Evolutionary conservation across 2,329 filamentous ascomycete species (phyloP).

Genomic region (Scedosporium minutisporum): DNA sequence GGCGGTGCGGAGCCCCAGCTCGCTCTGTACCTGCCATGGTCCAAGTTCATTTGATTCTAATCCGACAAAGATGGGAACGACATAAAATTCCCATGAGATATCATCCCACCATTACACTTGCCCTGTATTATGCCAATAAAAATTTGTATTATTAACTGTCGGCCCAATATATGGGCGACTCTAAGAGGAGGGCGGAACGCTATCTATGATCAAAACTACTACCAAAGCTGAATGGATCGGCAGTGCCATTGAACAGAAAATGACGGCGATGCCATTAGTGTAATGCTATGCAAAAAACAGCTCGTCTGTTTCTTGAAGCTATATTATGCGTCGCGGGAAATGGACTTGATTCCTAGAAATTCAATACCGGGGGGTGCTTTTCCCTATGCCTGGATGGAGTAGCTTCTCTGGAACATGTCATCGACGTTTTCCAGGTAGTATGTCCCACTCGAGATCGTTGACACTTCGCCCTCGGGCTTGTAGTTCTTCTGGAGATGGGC

Average conservation of each 20-base stretch:
- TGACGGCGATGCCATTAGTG: background rate
- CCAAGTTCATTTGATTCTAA: no score
- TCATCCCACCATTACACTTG: background rate
- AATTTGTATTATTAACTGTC: background rate
- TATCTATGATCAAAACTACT: background rate
- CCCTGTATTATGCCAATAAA: background rate
- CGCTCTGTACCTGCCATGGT: no score
- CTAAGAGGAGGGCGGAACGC: background rate
- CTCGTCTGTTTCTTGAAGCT: background rate
- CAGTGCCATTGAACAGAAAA: background rate
- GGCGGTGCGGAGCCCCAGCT: no score
- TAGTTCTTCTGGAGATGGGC: constrained; percentile 76
- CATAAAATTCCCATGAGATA: no score
- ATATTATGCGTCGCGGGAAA: no score
- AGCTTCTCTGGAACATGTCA: constrained; percentile 77
- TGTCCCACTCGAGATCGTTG: constrained; percentile 55
- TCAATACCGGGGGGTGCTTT: no score
- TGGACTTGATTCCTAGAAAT: no score
- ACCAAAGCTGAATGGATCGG: background rate
- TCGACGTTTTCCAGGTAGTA: constrained; percentile 78
- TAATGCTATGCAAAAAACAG: background rate
- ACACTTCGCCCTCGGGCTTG: constrained; percentile 56
- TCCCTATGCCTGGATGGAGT: constrained; percentile 61
- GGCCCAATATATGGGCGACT: background rate
- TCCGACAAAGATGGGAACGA: no score